These are phyloP conservation scores for Amphirosellinia nigrospora DNA, from an alignment of 495 filamentous ascomycete species.

Conservation along the genomic window DNA sequence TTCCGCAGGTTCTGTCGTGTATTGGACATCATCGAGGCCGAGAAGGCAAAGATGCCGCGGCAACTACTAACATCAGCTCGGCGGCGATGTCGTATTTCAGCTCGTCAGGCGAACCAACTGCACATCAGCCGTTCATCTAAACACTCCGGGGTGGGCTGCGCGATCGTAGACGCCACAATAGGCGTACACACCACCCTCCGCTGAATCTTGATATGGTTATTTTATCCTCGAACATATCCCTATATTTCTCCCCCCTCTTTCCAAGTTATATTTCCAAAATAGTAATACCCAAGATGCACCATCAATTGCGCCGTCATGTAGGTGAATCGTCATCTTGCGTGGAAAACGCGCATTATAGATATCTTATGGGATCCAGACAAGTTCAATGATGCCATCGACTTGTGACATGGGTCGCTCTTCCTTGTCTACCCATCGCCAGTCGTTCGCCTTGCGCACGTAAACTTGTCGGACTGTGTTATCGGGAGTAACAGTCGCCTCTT, in stretches of 20 bases:
- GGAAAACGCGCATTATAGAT: conserved; percentile 19
- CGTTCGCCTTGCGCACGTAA: conserved; percentile 54
- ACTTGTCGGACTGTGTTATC: conserved; percentile 55
- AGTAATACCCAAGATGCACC: conserved; percentile 33
- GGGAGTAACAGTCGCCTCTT: conserved; percentile 47
- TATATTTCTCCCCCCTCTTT: conserved; percentile 12
- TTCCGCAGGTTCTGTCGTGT: neutral
- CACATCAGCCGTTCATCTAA: neutral
- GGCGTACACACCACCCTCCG: neutral
- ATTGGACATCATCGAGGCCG: neutral
- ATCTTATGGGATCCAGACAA: conserved; percentile 55
- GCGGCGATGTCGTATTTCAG: neutral
- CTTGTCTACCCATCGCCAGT: conserved; percentile 55
- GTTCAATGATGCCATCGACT: conserved; percentile 57
- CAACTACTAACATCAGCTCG: conserved; percentile 3
- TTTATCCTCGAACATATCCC: conserved; percentile 12
- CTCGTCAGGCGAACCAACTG: neutral
- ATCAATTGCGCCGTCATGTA: conserved; percentile 35
- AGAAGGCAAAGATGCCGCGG: neutral
- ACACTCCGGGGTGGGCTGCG: neutral
- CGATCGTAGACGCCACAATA: neutral
- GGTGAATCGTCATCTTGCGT: conserved; percentile 38
- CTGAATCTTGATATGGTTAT: neutral
- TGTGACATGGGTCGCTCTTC: conserved; percentile 51
- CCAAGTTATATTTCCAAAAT: conserved; percentile 27